Evolutionary conservation across 805 yeast genomes (phyloP).

Genomic region (Starmerella roubikii): DNA sequence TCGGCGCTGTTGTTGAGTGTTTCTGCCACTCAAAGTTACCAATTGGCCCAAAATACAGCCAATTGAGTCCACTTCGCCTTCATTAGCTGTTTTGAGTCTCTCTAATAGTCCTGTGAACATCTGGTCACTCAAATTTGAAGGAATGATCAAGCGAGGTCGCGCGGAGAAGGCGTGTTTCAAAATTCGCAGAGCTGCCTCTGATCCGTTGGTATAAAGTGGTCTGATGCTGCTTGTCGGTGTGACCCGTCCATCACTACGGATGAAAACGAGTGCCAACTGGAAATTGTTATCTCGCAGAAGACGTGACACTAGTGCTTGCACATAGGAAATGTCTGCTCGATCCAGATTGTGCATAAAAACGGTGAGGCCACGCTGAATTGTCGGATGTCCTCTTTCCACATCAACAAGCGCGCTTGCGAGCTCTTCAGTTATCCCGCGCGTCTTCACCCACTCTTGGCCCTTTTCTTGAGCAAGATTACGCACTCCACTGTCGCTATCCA

Average conservation of each 20-base stretch:
- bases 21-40: conserved; percentile 1
- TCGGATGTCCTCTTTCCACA: neutral
- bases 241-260: conserved; percentile 7
- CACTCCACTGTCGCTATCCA: conserved; percentile 4
- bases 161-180: conserved; percentile 4
- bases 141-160: conserved; percentile 9
- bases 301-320: conserved; percentile 1
- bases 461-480: neutral
- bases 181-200: conserved; percentile 2
- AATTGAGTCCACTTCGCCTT: neutral
- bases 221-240: conserved; percentile 2
- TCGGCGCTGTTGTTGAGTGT: conserved; percentile 1
- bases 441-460: neutral
- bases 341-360: neutral
- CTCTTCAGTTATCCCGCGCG: neutral
- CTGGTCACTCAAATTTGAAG: neutral
- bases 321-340: neutral
- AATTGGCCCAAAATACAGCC: conserved; percentile 10
- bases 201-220: neutral
- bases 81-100: conserved; percentile 1
- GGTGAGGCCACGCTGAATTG: neutral
- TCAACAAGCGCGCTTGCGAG: conserved; percentile 1
- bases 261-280: conserved; percentile 2
- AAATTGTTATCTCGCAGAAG: neutral
- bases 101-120: conserved; percentile 4